These are phyloP conservation scores for Teunomyces panamensis DNA, from an alignment of 805 yeast genomes.

Conservation along the genomic window DNA sequence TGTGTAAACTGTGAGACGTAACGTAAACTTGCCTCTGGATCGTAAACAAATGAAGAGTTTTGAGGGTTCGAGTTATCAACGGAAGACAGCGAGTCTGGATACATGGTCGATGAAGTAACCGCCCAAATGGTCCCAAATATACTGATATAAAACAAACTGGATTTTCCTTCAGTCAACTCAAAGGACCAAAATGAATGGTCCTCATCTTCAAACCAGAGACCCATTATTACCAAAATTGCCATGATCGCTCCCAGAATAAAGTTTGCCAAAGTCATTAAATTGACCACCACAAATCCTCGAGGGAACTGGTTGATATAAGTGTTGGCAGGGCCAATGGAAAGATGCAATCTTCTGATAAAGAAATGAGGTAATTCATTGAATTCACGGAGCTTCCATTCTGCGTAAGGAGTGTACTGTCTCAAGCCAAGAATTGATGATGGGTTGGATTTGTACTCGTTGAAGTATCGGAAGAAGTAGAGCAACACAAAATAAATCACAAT, in stretches of 20 bases:
- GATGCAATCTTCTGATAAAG: constrained; percentile 72
- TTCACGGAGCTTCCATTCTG: constrained; percentile 94
- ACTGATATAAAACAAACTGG: constrained; percentile 85
- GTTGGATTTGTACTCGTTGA: constrained; percentile 86
- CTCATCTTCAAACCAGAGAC: constrained; percentile 83
- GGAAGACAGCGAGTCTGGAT: constrained; percentile 16
- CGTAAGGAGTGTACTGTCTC: constrained; percentile 89
- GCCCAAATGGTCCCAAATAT: constrained; percentile 89
- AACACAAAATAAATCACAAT: constrained; percentile 78
- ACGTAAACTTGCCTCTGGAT: constrained; percentile 83
- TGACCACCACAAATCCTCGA: constrained; percentile 51
- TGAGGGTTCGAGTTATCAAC: constrained; percentile 24
- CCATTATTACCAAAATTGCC: constrained; percentile 66
- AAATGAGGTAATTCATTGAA: constrained; percentile 90
- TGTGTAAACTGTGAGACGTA: constrained; percentile 87
- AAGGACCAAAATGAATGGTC: constrained; percentile 72
- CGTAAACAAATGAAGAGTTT: constrained; percentile 57
- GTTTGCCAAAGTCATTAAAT: constrained; percentile 35
- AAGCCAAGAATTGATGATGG: constrained; percentile 70
- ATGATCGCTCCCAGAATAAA: constrained; percentile 87
- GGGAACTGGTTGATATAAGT: constrained; percentile 91
- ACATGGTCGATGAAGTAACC: constrained; percentile 63
- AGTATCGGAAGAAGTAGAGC: constrained; percentile 83
- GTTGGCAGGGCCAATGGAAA: constrained; percentile 77
- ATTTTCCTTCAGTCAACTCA: constrained; percentile 77